Conservation (phyloP, 768 basidiomycete species). For the Fibroporia radiculosa region DNA sequence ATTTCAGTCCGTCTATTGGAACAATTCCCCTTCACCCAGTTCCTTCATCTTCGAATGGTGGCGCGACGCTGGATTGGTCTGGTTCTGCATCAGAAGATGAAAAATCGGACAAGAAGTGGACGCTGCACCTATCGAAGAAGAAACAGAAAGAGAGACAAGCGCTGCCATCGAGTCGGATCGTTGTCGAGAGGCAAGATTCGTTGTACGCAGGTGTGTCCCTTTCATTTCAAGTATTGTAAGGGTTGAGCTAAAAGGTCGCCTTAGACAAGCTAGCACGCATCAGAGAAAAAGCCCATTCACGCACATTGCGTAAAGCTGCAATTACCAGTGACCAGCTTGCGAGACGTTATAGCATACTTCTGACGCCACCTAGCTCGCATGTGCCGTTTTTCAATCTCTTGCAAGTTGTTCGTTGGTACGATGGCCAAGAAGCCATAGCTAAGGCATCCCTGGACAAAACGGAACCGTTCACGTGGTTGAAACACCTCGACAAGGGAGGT, state of each 20-base stretch:
- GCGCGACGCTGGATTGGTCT: slow-evolving; percentile 70
- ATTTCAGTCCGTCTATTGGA: slow-evolving; percentile 62
- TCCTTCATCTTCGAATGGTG: slow-evolving; percentile 61
- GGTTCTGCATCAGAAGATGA: slow-evolving; percentile 47
- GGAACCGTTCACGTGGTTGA: slow-evolving; percentile 71
- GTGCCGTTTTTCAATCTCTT: slow-evolving; percentile 35
- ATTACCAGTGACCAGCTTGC: slow-evolving; percentile 59
- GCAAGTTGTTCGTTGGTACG: slow-evolving; percentile 54
- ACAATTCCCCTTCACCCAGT: slow-evolving; percentile 48
- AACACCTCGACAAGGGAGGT: slow-evolving; percentile 47
- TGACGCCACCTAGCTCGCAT: slow-evolving; percentile 28
- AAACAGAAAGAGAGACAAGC: slow-evolving; percentile 53
- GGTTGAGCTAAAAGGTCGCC: background rate
- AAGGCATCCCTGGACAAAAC: slow-evolving; percentile 49
- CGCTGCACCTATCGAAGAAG: slow-evolving; percentile 47
- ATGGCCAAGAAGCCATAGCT: slow-evolving; percentile 37
- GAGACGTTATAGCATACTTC: slow-evolving; percentile 55
- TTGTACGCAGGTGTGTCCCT: slow-evolving; percentile 41
- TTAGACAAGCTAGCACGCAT: slow-evolving; percentile 54
- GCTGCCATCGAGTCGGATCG: slow-evolving; percentile 30
- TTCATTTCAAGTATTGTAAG: background rate
- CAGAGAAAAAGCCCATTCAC: slow-evolving; percentile 38
- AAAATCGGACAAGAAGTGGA: slow-evolving; percentile 53
- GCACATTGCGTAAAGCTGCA: slow-evolving; percentile 54
- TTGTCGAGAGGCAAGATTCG: slow-evolving; percentile 53